These are phyloP conservation scores for Russula foetens DNA, from an alignment of 768 basidiomycete genomes.

Conservation along the genomic window DNA sequence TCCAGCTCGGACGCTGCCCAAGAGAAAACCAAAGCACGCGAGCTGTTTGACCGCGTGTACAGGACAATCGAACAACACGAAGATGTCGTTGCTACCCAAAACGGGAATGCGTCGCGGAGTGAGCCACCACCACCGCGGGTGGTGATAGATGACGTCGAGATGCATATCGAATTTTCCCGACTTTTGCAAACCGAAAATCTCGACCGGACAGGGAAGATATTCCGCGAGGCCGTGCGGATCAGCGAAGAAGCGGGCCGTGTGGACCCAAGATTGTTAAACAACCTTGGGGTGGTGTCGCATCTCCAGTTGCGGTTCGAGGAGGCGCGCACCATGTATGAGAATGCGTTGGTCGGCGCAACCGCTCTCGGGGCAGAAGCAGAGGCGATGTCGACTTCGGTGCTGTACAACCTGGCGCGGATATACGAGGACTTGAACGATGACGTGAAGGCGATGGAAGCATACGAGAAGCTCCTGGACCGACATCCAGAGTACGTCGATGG, in stretches of 20 bases:
- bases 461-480: slow-evolving; percentile 74
- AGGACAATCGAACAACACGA: slow-evolving; percentile 56
- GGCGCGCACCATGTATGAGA: slow-evolving; percentile 63
- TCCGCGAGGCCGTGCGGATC: slow-evolving; percentile 65
- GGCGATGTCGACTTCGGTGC: slow-evolving; percentile 67
- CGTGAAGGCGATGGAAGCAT: slow-evolving; percentile 72
- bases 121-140: slow-evolving; percentile 22
- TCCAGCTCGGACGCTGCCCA: slow-evolving; percentile 62
- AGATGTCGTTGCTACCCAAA: slow-evolving; percentile 36
- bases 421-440: slow-evolving; percentile 81
- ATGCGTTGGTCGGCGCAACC: slow-evolving; percentile 54
- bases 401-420: slow-evolving; percentile 88
- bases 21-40: slow-evolving; percentile 67
- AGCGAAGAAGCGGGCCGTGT: slow-evolving; percentile 39
- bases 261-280: slow-evolving; percentile 71
- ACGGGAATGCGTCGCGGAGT: slow-evolving; percentile 16
- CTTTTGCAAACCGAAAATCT: slow-evolving; percentile 79
- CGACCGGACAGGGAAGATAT: slow-evolving; percentile 63
- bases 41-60: slow-evolving; percentile 68
- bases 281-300: slow-evolving; percentile 69
- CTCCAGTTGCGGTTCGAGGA: slow-evolving; percentile 51
- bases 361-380: slow-evolving; percentile 45
- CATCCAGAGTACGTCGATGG: slow-evolving; percentile 98
- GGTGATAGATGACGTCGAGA: slow-evolving; percentile 69
- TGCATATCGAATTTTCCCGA: slow-evolving; percentile 86